Conservation (phyloP, 1,139 yeast genomes). For the Sugiyamaella grinbergsii region DNA sequence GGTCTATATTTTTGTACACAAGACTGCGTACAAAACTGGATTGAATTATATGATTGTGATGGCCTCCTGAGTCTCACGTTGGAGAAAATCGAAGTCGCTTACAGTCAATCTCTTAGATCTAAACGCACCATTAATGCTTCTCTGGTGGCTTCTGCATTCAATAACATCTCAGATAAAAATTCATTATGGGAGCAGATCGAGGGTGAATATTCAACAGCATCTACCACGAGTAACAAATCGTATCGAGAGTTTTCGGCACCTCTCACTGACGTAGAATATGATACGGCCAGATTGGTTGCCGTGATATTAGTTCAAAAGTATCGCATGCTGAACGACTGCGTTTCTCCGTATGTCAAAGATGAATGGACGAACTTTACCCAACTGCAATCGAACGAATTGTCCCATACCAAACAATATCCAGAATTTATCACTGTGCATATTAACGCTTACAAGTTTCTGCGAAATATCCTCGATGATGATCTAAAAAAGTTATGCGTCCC, state of each 20-base stretch:
- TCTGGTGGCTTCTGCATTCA: too few species aligned
- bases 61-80: slow-evolving; percentile 40
- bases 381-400: slow-evolving; percentile 59
- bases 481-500: slow-evolving; percentile 49
- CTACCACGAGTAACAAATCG: background rate
- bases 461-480: slow-evolving; percentile 45
- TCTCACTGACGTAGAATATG: slow-evolving; percentile 47
- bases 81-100: slow-evolving; percentile 37
- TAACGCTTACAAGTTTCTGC: slow-evolving; percentile 54
- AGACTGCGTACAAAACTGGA: slow-evolving; percentile 48
- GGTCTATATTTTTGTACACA: slow-evolving; percentile 60
- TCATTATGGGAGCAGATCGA: slow-evolving; percentile 16
- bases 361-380: slow-evolving; percentile 43
- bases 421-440: slow-evolving; percentile 54
- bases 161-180: background rate
- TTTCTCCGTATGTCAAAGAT: background rate
- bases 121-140: background rate
- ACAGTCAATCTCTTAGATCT: slow-evolving; percentile 3
- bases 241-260: background rate
- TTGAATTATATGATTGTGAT: slow-evolving; percentile 34
- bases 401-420: slow-evolving; percentile 54
- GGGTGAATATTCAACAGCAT: background rate
- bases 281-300: slow-evolving; percentile 45
- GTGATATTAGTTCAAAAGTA: slow-evolving; percentile 32
- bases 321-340: slow-evolving; percentile 14